These are phyloP conservation scores for Cenchrus americanus DNA, from an alignment of 176 grass and related monocot species.

Conservation along the genomic window DNA sequence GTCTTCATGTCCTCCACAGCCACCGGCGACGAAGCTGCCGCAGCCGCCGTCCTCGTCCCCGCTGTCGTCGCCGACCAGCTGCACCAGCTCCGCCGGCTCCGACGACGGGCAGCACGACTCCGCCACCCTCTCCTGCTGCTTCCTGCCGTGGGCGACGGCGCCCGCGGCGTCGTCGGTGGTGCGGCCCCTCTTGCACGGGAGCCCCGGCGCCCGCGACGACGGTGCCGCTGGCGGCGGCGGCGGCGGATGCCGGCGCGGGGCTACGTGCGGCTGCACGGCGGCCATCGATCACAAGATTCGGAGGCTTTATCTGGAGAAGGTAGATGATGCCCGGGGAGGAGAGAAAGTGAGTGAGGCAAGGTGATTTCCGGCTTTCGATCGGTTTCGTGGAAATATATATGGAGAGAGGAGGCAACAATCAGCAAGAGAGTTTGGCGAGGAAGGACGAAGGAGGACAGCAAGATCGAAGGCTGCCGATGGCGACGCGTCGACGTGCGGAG, in stretches of 20 bases:
- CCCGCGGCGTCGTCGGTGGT: no score
- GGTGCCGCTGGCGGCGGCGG: neutral
- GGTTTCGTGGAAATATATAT: neutral
- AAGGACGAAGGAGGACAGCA: no score
- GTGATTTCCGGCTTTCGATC: neutral
- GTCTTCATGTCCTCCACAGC: neutral
- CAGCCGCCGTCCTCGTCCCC: slow-evolving; percentile 42
- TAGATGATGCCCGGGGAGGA: neutral
- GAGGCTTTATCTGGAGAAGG: neutral
- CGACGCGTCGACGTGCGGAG: neutral
- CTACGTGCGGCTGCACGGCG: slow-evolving; percentile 31
- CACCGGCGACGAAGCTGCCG: slow-evolving; percentile 40
- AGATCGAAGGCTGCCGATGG: neutral
- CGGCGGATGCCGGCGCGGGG: neutral
- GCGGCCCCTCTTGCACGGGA: slow-evolving; percentile 7
- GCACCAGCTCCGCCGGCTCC: slow-evolving; percentile 5
- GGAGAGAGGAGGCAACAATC: no score
- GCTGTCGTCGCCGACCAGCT: slow-evolving; percentile 23
- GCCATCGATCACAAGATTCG: slow-evolving; percentile 1
- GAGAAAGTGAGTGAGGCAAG: neutral
- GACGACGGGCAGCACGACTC: slow-evolving; percentile 40
- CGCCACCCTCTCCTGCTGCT: slow-evolving; percentile 41
- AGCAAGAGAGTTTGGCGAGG: neutral
- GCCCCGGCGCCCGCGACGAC: no score
- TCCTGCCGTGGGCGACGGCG: neutral